Base-by-base conservation (phyloP, 2,329 filamentous ascomycete species). In the Alternaria ventricosa region DNA sequence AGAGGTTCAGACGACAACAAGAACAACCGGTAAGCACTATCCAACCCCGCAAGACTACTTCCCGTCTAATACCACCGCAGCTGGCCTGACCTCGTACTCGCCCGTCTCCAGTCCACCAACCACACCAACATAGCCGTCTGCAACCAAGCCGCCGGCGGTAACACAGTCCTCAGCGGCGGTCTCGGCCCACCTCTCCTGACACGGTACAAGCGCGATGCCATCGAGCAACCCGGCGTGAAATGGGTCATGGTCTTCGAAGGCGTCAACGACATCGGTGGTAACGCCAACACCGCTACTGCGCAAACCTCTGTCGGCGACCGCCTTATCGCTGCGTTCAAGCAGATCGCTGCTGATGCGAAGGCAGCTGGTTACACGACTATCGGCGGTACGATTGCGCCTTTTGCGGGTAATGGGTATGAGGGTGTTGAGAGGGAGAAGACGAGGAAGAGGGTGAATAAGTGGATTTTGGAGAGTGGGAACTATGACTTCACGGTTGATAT, bases 161-260 rank as follows among this genome's bases (percentile, higher is more conserved):
- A 92, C 76, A 81, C 88, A 0, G 84, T 92, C 2, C 83, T 92
- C 0, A 79, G 79, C 9, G 88, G 89, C 55, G 87, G 89, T 0
- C 82, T 90, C 0, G 89, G 89, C 0, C 89, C 89, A 4, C 87
- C 86, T 22, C 84, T 87, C 0, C 79, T 90, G 22, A 81, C 84
- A 45, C 86, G 89, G 6, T 85, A 91, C 67, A 86, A 89, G 72
- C 84, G 89, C 15, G 89, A 92, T 71, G 85, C 89, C 3, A 82
- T 92, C 3, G 76, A 85, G 0, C 86, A 88, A 18, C 82, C 85
- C 0, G 86, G 86, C 5, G 85, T 88, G 2, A 83, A 83, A 68
- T 90, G 89, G 70, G 86, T 86, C n/a, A 84, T 92, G 80, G 82
- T 91, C 45, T 92, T 90, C 73, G 87, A 90, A 75, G 89, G 89